Evolutionary conservation across 495 filamentous ascomycete genomes (phyloP).

Genomic region (Chaetomium cochliodes): DNA sequence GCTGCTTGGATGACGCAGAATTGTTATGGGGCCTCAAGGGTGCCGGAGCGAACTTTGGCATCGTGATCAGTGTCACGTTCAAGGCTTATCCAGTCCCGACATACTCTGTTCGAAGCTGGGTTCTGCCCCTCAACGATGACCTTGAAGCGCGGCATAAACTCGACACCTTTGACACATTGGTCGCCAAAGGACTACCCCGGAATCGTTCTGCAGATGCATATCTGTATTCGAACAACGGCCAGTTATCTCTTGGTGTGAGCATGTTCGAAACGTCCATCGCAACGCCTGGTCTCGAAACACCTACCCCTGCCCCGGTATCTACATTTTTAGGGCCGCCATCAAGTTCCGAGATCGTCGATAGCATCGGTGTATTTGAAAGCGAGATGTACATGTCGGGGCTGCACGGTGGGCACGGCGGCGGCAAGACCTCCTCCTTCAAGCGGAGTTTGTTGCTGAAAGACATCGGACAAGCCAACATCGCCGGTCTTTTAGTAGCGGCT

Average conservation of each 20-base stretch:
- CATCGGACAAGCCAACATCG: slow-evolving; percentile 46
- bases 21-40: slow-evolving; percentile 62
- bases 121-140: slow-evolving; percentile 46
- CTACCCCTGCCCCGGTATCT: slow-evolving; percentile 23
- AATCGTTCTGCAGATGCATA: slow-evolving; percentile 57
- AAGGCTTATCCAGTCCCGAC: slow-evolving; percentile 47
- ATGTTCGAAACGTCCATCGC: slow-evolving; percentile 48
- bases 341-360: slow-evolving; percentile 44
- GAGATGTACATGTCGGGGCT: slow-evolving; percentile 63
- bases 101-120: slow-evolving; percentile 52
- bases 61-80: slow-evolving; percentile 60
- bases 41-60: slow-evolving; percentile 62
- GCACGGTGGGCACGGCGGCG: slow-evolving; percentile 58
- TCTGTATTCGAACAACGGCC: slow-evolving; percentile 52
- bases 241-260: slow-evolving; percentile 56
- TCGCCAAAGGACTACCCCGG: slow-evolving; percentile 44
- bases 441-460: slow-evolving; percentile 60
- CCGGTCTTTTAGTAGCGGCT: slow-evolving; percentile 45
- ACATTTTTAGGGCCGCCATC: slow-evolving; percentile 42
- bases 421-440: slow-evolving; percentile 65
- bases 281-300: slow-evolving; percentile 28
- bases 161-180: slow-evolving; percentile 44
- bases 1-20: slow-evolving; percentile 50
- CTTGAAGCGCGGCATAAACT: slow-evolving; percentile 43
- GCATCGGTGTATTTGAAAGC: slow-evolving; percentile 54